Conservation (phyloP, 257 asterid species). For the Petrea volubilis region DNA sequence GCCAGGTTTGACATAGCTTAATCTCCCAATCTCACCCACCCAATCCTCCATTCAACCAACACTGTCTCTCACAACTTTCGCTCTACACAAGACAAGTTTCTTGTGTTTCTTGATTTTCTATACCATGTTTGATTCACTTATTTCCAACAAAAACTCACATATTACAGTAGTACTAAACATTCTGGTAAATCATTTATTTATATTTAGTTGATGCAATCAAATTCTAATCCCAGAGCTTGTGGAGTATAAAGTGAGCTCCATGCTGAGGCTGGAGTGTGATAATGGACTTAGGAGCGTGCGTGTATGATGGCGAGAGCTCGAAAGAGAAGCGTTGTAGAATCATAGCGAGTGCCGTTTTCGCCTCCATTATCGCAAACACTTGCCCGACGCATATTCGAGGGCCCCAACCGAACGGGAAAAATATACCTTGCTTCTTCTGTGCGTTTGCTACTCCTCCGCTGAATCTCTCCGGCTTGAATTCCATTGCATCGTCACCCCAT, state of each 20-base stretch:
- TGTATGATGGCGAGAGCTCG: slow-evolving; percentile 33
- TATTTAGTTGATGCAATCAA: too few relatives aligned
- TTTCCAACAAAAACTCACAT: too few relatives aligned
- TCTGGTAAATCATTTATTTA: too few relatives aligned
- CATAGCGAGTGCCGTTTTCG: slow-evolving; percentile 35
- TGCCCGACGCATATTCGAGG: slow-evolving; percentile 41
- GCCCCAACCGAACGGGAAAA: slow-evolving; percentile 44
- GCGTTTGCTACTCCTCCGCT: slow-evolving; percentile 35
- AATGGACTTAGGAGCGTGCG: slow-evolving; percentile 24
- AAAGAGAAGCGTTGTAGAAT: slow-evolving; percentile 37
- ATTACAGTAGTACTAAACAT: too few relatives aligned
- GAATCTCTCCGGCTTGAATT: slow-evolving; percentile 43
- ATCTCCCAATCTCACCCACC: too few relatives aligned
- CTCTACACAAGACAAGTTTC: too few relatives aligned
- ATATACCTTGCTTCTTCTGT: slow-evolving; percentile 18
- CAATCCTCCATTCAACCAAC: too few relatives aligned
- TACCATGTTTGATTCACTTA: too few relatives aligned
- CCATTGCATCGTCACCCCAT: slow-evolving; percentile 33
- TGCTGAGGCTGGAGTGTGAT: slow-evolving; percentile 31
- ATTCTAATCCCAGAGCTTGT: background rate
- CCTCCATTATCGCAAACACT: slow-evolving; percentile 33
- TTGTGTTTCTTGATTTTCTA: too few relatives aligned
- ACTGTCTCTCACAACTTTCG: too few relatives aligned
- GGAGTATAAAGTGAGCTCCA: slow-evolving; percentile 32
- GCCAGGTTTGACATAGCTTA: too few relatives aligned